phyloP scores from a whole-genome alignment of 179 eudicot species.

The Spergularia azorica region DNA sequence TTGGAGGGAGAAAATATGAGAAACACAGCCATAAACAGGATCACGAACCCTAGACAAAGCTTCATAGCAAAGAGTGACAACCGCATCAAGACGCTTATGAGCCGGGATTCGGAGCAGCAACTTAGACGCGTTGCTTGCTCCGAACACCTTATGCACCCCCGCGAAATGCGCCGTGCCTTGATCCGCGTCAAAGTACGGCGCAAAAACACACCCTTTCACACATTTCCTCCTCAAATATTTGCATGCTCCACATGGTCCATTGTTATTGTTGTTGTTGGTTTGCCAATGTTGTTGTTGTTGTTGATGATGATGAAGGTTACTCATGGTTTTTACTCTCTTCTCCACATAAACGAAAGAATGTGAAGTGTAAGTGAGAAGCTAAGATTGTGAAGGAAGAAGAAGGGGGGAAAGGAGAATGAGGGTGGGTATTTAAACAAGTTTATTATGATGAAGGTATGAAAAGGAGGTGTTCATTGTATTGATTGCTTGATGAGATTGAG shows the following conservation, averaged over 20 bases:
- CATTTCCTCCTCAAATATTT: slow-evolving; percentile 64
- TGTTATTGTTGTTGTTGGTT: not conserved
- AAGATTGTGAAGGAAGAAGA: slow-evolving; percentile 4
- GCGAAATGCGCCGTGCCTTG: slow-evolving; percentile 64
- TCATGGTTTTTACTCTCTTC: not conserved
- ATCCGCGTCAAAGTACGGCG: slow-evolving; percentile 62
- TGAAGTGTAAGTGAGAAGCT: not conserved
- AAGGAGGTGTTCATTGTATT: not conserved
- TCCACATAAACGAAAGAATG: not conserved
- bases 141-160: slow-evolving; percentile 74
- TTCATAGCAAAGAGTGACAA: slow-evolving; percentile 61
- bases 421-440: slow-evolving; percentile 34
- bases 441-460: too few species aligned
- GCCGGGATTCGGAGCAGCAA: slow-evolving; percentile 51
- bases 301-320: slow-evolving; percentile 14
- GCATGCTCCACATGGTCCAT: slow-evolving; percentile 73
- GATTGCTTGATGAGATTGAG: slow-evolving; percentile 21
- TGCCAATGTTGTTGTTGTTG: not conserved
- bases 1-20: slow-evolving; percentile 62
- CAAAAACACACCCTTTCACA: slow-evolving; percentile 56
- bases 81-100: slow-evolving; percentile 62
- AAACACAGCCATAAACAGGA: slow-evolving; percentile 71
- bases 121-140: slow-evolving; percentile 71
- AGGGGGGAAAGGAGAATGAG: not conserved
- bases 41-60: slow-evolving; percentile 68